Percentiles rank a stretch among this genome's conserved stretches.
Conservation (phyloP, 2,329 filamentous ascomycete genomes). For the Alternaria metachromatica region DNA sequence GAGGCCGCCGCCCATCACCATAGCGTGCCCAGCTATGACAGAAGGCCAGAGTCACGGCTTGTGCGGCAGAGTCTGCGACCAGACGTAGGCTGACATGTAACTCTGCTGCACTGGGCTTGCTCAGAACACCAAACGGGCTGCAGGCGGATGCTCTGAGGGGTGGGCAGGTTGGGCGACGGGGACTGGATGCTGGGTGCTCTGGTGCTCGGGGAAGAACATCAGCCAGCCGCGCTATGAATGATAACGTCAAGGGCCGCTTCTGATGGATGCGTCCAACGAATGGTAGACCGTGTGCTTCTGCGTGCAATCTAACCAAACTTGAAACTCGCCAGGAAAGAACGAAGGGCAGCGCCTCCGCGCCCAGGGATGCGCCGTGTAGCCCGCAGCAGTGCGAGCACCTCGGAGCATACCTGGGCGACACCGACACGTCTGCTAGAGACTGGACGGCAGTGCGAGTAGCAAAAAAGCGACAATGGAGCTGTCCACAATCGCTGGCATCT, state of each 20-base stretch:
- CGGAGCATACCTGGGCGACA: not conserved
- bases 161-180: conserved; percentile 14
- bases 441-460: not conserved
- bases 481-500: conserved; percentile 2
- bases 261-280: conserved; percentile 29
- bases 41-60: conserved; percentile 1
- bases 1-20: conserved; percentile 11
- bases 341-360: conserved; percentile 18
- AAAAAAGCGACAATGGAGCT: not conserved
- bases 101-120: not conserved
- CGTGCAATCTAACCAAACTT: conserved; percentile 44
- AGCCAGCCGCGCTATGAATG: conserved; percentile 32
- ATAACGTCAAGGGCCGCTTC: conserved; percentile 32
- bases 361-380: conserved; percentile 15
- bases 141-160: conserved; percentile 7
- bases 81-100: conserved; percentile 3
- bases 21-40: conserved; percentile 2
- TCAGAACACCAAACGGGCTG: conserved; percentile 11
- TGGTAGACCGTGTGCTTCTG: conserved; percentile 26
- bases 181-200: conserved; percentile 15
- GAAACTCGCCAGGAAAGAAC: conserved; percentile 36
- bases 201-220: conserved; percentile 14
- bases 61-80: conserved; percentile 11
- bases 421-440: not conserved
- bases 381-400: conserved; percentile 1